phyloP scores from a whole-genome alignment of 805 yeast species.

The Kurtzmaniella cleridarum region DNA sequence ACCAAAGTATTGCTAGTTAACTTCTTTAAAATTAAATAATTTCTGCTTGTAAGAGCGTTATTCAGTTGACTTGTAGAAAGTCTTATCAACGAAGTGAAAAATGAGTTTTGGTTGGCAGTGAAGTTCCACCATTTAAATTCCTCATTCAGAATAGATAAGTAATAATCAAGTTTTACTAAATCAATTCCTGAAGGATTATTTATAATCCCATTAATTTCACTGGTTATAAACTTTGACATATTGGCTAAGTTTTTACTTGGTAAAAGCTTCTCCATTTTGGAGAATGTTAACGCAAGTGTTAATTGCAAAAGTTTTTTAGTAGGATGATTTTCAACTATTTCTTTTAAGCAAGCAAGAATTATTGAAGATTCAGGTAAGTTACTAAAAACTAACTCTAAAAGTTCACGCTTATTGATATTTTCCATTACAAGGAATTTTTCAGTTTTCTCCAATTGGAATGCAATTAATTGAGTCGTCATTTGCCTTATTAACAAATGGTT shows the following conservation, averaged over 20 bases:
- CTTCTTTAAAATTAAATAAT: slow-evolving; percentile 42
- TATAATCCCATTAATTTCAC: slow-evolving; percentile 12
- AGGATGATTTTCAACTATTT: slow-evolving; percentile 27
- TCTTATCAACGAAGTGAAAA: slow-evolving; percentile 62
- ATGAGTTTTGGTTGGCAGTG: slow-evolving; percentile 40
- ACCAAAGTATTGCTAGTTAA: slow-evolving; percentile 49
- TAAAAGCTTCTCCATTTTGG: slow-evolving; percentile 32
- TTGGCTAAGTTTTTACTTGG: slow-evolving; percentile 18
- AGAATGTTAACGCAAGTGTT: slow-evolving; percentile 41
- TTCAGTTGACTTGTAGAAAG: slow-evolving; percentile 21
- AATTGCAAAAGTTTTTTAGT: slow-evolving; percentile 41
- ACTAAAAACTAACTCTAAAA: slow-evolving; percentile 20
- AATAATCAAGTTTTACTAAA: slow-evolving; percentile 51
- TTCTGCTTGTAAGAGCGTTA: slow-evolving; percentile 33
- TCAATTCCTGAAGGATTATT: slow-evolving; percentile 44
- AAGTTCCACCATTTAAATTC: slow-evolving; percentile 80
- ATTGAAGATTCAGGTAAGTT: slow-evolving; percentile 49
- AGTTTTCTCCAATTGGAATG: slow-evolving; percentile 50
- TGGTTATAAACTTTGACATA: slow-evolving; percentile 12
- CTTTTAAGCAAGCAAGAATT: slow-evolving; percentile 39
- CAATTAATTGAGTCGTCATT: slow-evolving; percentile 55
- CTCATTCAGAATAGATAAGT: slow-evolving; percentile 41
- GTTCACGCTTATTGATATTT: slow-evolving; percentile 14
- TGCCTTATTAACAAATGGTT: slow-evolving; percentile 53
- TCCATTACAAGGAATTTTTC: slow-evolving; percentile 21